A percentile compares a stretch with the other conserved stretches of the same genome.
Evolutionary conservation across 495 filamentous ascomycete genomes (phyloP).

Genomic region (Poronia punctata): DNA sequence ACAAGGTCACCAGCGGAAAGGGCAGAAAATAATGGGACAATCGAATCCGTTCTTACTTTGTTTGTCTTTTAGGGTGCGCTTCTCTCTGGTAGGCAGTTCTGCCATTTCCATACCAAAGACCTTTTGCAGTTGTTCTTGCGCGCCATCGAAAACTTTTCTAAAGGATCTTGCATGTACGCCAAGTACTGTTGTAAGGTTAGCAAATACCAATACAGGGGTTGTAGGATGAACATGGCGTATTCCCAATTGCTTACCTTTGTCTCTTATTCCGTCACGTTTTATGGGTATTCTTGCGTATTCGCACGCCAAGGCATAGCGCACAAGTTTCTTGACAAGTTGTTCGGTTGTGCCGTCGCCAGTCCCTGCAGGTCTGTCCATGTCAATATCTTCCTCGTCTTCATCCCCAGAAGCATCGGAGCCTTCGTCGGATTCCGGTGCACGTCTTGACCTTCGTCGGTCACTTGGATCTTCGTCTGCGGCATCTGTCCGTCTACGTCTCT

Average conservation of each 20-base stretch:
- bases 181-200: conserved; percentile 34
- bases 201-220: conserved; percentile 5
- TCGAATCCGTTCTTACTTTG: conserved; percentile 37
- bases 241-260: conserved; percentile 57
- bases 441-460: conserved; percentile 18
- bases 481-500: conserved; percentile 19
- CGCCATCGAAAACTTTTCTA: conserved; percentile 58
- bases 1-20: neutral
- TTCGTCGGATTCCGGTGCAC: conserved; percentile 23
- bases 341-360: conserved; percentile 43
- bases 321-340: conserved; percentile 78
- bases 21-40: too few relatives aligned
- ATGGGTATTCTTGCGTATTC: conserved; percentile 80
- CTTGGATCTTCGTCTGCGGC: conserved; percentile 11
- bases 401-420: conserved; percentile 26
- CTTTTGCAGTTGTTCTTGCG: conserved; percentile 55
- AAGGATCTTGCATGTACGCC: conserved; percentile 53
- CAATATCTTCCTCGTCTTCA: conserved; percentile 28
- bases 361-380: conserved; percentile 24
- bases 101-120: conserved; percentile 82
- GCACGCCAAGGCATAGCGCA: conserved; percentile 82
- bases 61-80: conserved; percentile 69
- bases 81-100: conserved; percentile 75
- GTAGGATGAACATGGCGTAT: neutral
- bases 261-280: conserved; percentile 66